Evolutionary conservation across 1,284 basidiomycete species (phyloP).

Genomic region (Puccinia polysora): DNA sequence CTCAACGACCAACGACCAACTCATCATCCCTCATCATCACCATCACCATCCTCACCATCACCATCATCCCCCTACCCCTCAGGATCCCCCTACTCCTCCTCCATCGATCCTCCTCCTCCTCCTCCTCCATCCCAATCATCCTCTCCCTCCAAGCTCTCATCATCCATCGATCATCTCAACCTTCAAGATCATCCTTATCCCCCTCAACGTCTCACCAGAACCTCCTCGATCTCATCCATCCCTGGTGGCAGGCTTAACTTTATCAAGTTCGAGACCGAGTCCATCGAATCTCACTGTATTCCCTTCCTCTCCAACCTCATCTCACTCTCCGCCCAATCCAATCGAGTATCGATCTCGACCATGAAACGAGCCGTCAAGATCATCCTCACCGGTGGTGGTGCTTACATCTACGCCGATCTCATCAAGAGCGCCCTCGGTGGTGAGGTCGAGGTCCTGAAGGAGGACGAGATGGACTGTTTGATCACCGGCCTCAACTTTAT

Average conservation of each 20-base stretch:
- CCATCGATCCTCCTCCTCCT: slow-evolving; percentile 5
- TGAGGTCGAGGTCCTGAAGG: slow-evolving; percentile 67
- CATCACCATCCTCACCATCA: background rate
- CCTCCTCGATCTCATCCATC: slow-evolving; percentile 69
- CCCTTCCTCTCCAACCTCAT: slow-evolving; percentile 84
- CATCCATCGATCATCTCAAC: slow-evolving; percentile 22
- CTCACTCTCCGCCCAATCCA: slow-evolving; percentile 75
- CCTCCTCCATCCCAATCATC: background rate
- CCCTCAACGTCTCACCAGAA: slow-evolving; percentile 64
- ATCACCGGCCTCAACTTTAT: slow-evolving; percentile 97
- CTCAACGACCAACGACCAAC: background rate
- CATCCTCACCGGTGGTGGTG: slow-evolving; percentile 96
- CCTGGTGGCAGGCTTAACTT: slow-evolving; percentile 97
- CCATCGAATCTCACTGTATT: slow-evolving; percentile 73
- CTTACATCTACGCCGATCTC: slow-evolving; percentile 84
- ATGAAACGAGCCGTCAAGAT: slow-evolving; percentile 94
- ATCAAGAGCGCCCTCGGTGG: slow-evolving; percentile 73
- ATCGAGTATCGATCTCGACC: slow-evolving; percentile 78
- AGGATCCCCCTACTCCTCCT: too few relatives aligned
- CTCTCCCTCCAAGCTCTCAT: slow-evolving; percentile 5
- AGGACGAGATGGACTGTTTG: slow-evolving; percentile 99
- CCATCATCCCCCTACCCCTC: background rate
- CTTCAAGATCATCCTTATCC: slow-evolving; percentile 38
- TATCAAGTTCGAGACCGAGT: slow-evolving; percentile 89
- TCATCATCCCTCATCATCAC: too few relatives aligned